These are phyloP conservation scores for Stagonosporopsis chrysanthemi DNA, from an alignment of 2,329 filamentous ascomycete genomes.

Conservation along the genomic window DNA sequence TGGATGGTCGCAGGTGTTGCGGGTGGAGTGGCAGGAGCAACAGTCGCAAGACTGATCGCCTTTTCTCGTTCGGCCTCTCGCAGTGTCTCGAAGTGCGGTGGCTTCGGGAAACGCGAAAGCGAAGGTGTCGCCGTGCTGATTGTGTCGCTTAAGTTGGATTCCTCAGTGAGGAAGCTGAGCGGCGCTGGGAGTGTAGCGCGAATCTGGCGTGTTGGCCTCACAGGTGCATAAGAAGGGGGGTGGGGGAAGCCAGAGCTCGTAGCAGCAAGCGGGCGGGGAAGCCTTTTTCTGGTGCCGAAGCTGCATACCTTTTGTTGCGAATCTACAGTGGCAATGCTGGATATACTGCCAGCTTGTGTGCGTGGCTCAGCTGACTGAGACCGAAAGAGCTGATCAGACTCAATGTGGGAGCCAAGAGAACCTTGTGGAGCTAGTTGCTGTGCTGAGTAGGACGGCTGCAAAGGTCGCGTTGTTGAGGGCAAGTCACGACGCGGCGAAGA, in stretches of 20 bases:
- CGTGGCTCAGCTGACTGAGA: constrained; percentile 42
- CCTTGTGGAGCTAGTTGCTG: constrained; percentile 37
- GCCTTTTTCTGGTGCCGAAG: constrained; percentile 47
- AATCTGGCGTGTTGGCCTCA: constrained; percentile 25
- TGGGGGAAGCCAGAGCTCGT: constrained; percentile 15
- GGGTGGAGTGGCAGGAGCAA: constrained; percentile 45
- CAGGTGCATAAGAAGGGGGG: constrained; percentile 23
- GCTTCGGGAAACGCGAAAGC: constrained; percentile 47
- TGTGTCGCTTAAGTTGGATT: constrained; percentile 22
- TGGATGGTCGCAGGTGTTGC: constrained; percentile 49
- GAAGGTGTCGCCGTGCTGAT: constrained; percentile 34
- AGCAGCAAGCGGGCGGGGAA: constrained; percentile 40
- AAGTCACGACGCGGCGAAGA: constrained; percentile 19
- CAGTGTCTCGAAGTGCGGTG: constrained; percentile 30
- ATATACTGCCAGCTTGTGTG: constrained; percentile 25
- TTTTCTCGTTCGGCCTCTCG: constrained; percentile 26
- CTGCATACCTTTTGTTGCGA: constrained; percentile 35
- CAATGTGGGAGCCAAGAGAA: constrained; percentile 16
- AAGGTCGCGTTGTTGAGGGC: constrained; percentile 27
- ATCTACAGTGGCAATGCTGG: constrained; percentile 23
- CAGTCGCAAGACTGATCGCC: constrained; percentile 33
- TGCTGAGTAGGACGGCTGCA: constrained; percentile 42
- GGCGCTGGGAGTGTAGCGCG: constrained; percentile 29
- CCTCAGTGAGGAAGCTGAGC: constrained; percentile 33
- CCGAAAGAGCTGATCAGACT: constrained; percentile 30